Evolutionary conservation across 2,329 filamentous ascomycete genomes (phyloP).

Genomic region (Botrytis porri): DNA sequence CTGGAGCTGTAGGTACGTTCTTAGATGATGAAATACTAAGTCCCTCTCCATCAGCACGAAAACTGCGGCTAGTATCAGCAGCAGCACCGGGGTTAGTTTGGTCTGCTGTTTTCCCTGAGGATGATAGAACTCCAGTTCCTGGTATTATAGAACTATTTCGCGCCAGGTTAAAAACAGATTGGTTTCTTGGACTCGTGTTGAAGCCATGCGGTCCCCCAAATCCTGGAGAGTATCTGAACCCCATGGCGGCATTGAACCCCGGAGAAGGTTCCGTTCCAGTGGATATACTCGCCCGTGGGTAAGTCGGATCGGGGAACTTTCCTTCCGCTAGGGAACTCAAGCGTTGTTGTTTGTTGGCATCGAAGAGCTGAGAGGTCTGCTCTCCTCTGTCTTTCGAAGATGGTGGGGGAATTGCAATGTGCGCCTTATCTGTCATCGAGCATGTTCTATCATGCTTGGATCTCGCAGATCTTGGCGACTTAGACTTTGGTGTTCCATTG

Average conservation of each 20-base stretch:
- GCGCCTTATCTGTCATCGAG: not conserved
- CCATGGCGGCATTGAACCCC: conserved; percentile 11
- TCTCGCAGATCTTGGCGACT: not conserved
- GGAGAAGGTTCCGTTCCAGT: not conserved
- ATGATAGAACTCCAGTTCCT: not conserved
- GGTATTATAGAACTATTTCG: not conserved
- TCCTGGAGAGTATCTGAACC: conserved; percentile 16
- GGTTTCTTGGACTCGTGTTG: not conserved
- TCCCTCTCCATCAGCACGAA: not conserved
- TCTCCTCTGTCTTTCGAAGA: conserved; percentile 11
- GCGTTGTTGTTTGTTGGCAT: conserved; percentile 8
- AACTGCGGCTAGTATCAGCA: not conserved
- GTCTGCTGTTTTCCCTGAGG: not conserved
- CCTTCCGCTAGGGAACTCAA: not conserved
- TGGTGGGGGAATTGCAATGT: conserved; percentile 10
- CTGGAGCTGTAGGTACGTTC: not conserved
- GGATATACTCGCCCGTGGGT: conserved; percentile 15
- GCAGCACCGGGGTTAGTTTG: not conserved
- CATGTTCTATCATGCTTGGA: conserved; percentile 5
- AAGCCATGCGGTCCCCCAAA: conserved; percentile 16
- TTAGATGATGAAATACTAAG: not conserved
- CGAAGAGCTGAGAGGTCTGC: conserved; percentile 5
- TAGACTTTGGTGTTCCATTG: not conserved
- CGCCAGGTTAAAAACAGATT: not conserved
- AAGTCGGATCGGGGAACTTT: conserved; percentile 16